A percentile compares a stretch with the other conserved stretches of the same genome.
phyloP scores from a whole-genome alignment of 768 basidiomycete species.

The Mycena latifolia region DNA sequence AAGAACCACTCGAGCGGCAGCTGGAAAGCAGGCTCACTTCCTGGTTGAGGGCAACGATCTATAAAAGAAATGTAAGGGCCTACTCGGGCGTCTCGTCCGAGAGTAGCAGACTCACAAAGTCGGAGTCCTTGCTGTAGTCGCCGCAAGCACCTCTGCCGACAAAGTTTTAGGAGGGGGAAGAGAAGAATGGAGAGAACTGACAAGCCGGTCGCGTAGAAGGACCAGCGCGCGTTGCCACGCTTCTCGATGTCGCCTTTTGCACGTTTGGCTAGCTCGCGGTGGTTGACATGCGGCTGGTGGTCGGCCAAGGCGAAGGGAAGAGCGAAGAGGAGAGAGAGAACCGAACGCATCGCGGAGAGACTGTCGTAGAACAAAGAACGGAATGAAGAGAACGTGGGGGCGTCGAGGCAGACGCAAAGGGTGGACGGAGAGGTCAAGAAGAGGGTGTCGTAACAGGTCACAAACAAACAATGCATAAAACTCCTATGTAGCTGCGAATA shows the following conservation, averaged over 20 bases:
- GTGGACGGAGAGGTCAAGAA: neutral
- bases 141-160: slow-evolving; percentile 69
- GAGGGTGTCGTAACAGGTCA: neutral
- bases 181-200: slow-evolving; percentile 35
- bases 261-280: slow-evolving; percentile 64
- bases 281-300: slow-evolving; percentile 49
- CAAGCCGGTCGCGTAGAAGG: slow-evolving; percentile 70
- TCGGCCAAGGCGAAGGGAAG: slow-evolving; percentile 53
- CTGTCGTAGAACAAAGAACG: slow-evolving; percentile 19
- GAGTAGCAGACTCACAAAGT: slow-evolving; percentile 55
- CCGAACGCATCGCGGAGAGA: slow-evolving; percentile 21
- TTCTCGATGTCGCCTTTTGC: slow-evolving; percentile 55
- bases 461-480: neutral
- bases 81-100: neutral
- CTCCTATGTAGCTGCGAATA: neutral
- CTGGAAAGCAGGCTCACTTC: slow-evolving; percentile 42
- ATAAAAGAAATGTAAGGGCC: slow-evolving; percentile 14
- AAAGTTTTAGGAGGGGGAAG: slow-evolving; percentile 18
- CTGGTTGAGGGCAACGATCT: slow-evolving; percentile 70
- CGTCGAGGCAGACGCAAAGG: slow-evolving; percentile 24
- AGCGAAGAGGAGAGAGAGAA: slow-evolving; percentile 45
- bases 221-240: slow-evolving; percentile 55
- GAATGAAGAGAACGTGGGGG: slow-evolving; percentile 21
- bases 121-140: slow-evolving; percentile 47
- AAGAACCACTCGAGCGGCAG: neutral